Evolutionary conservation across 768 basidiomycete genomes (phyloP).

Genomic region (Mycena pura): DNA sequence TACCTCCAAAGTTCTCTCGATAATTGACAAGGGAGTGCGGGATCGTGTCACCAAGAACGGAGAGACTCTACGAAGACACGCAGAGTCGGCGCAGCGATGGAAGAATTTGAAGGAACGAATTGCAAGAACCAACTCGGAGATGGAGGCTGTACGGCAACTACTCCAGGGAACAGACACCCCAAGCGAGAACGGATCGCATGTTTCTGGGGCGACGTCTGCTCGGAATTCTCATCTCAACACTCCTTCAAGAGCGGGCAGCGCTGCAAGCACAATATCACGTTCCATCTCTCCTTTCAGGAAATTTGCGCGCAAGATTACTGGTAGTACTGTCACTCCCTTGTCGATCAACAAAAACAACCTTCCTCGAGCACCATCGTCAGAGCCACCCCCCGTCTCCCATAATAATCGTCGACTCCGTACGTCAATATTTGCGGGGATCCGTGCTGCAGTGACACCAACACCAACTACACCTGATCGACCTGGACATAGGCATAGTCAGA

Average conservation of each 20-base stretch:
- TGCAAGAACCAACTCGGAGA: constrained; percentile 78
- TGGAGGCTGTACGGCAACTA: constrained; percentile 73
- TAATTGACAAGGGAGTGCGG: constrained; percentile 92
- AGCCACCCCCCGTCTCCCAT: constrained; percentile 45
- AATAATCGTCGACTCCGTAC: constrained; percentile 60
- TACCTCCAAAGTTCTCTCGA: constrained; percentile 88
- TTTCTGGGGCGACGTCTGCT: constrained; percentile 55
- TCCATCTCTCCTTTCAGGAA: constrained; percentile 85
- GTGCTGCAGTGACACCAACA: constrained; percentile 48
- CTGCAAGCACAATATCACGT: constrained; percentile 65
- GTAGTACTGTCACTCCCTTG: constrained; percentile 53
- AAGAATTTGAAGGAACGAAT: constrained; percentile 81
- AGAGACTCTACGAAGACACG: constrained; percentile 88
- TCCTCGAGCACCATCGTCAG: constrained; percentile 57
- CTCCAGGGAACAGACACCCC: constrained; percentile 59
- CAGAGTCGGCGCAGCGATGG: constrained; percentile 90
- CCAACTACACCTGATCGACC: constrained; percentile 64
- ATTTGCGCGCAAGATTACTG: constrained; percentile 74
- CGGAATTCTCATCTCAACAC: constrained; percentile 70
- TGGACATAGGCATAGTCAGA: constrained; percentile 72
- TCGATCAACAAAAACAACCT: constrained; percentile 50
- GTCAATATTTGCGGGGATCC: constrained; percentile 63
- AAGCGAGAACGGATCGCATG: constrained; percentile 76
- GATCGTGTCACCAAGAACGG: constrained; percentile 97
- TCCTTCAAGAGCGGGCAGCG: constrained; percentile 58